Evolutionary conservation across 1,284 basidiomycete genomes (phyloP), one percentile per base, ranked within the genome.

Genomic region (Heterobasidion occidentale): DNA sequence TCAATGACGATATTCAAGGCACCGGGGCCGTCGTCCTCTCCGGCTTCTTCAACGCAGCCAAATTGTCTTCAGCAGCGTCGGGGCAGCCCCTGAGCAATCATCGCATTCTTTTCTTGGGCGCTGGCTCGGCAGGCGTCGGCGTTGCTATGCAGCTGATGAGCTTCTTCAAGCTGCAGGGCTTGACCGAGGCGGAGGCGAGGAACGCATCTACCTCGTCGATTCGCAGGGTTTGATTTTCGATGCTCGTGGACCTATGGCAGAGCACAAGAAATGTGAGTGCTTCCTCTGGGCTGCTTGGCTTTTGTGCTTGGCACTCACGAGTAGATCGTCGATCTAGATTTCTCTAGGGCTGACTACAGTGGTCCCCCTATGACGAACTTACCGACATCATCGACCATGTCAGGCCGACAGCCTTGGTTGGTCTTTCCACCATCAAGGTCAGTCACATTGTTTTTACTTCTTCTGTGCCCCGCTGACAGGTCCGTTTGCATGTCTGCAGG

Each of bases 1-100:
- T 95, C 78, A 97, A 98, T 70, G 61, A 61, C 51, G 57, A 64
- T 51, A 56, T 61, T 20, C 56, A 68, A 68, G 91, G 92, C 47
- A 95, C 93, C 1, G 93, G 92, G 33, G 90, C 90, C 38, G 94
- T 98, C 62, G 90, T 97, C 50, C 84, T 98, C 48, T 90, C 87
- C 45, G 94, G 94, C 11, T 91, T 97, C 75, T 72, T 94, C 65
- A 92, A 92, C 63, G 94, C 94, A 33, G 92, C 94, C 45, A 84
- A 85, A 62, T 77, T 92, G 45, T 82, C 88, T 1, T 83, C 84
- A 42, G 79, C 79, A 17, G 88, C 88, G 4, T 88, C 88, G 20
- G 86, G 86, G 3, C 74, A 74, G 33, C 79, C 86, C 14, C 73
- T 94, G 34, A 76, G 76, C 53, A 84, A 88, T 53, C 94, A 97